Conservation (phyloP, 2,329 filamentous ascomycete species). For the Metarhizium album region DNA sequence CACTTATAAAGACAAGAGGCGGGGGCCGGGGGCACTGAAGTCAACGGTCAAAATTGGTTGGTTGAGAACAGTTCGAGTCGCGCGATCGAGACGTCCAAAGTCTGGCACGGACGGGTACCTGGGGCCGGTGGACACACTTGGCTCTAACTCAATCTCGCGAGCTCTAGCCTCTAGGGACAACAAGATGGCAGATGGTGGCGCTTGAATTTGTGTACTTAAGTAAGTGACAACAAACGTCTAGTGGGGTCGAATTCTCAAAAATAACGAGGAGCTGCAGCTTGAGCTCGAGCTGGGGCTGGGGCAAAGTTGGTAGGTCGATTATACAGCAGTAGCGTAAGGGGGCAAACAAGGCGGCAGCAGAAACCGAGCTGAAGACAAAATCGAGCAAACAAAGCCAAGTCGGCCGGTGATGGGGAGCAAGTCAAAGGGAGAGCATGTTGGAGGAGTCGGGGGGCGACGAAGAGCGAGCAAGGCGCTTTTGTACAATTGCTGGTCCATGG, state of each 20-base stretch:
- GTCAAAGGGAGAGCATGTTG: slow-evolving; percentile 6
- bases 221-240: slow-evolving; percentile 4
- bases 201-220: slow-evolving; percentile 3
- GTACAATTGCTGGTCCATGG: slow-evolving; percentile 5
- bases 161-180: slow-evolving; percentile 1
- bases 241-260: not conserved
- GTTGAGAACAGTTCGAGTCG: slow-evolving; percentile 6
- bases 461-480: slow-evolving; percentile 12
- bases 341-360: slow-evolving; percentile 1
- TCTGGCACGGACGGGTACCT: slow-evolving; percentile 13
- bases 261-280: not conserved
- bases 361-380: not conserved
- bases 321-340: not conserved
- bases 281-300: not conserved
- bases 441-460: slow-evolving; percentile 2
- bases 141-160: not conserved
- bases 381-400: slow-evolving; percentile 1
- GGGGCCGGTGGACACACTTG: slow-evolving; percentile 8
- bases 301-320: not conserved
- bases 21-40: not conserved
- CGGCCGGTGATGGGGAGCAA: slow-evolving; percentile 6
- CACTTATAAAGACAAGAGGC: not conserved
- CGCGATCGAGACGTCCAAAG: slow-evolving; percentile 4
- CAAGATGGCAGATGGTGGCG: slow-evolving; percentile 11
- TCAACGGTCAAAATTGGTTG: not conserved